phyloP scores from a whole-genome alignment of 108 stramenopile genomes.

The Stephanodiscus minutulus region DNA sequence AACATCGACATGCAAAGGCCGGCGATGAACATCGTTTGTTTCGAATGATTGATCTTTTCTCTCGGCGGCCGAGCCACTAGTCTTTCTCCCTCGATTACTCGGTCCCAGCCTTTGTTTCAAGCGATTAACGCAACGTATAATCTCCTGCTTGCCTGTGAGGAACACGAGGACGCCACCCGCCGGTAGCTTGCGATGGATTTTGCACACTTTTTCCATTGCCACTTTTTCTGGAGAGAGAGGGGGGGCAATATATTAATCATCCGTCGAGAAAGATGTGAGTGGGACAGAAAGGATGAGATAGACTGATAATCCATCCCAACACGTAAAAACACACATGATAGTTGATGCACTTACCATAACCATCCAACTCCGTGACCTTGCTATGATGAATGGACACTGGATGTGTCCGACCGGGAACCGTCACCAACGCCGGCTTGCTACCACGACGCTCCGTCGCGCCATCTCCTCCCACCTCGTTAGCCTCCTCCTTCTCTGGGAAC shows the following conservation, averaged over 20 bases:
- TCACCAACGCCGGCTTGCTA: slow-evolving; percentile 75
- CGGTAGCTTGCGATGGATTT: slow-evolving; percentile 91
- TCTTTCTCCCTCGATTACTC: slow-evolving; percentile 17
- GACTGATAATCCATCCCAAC: not conserved
- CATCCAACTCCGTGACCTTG: slow-evolving; percentile 91
- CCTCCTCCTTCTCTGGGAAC: slow-evolving; percentile 56
- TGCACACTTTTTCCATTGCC: slow-evolving; percentile 80
- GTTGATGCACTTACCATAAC: slow-evolving; percentile 73
- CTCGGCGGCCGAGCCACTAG: not conserved
- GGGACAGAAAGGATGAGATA: not conserved
- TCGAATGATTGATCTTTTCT: slow-evolving; percentile 5
- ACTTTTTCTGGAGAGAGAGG: slow-evolving; percentile 58
- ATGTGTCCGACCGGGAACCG: slow-evolving; percentile 89
- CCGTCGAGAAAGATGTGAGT: no score
- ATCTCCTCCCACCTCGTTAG: slow-evolving; percentile 1
- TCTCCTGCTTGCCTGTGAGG: slow-evolving; percentile 95
- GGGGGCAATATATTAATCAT: no score
- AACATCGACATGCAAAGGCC: slow-evolving; percentile 34
- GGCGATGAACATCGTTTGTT: slow-evolving; percentile 7
- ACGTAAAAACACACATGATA: no score
- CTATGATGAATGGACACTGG: slow-evolving; percentile 97
- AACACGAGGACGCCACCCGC: slow-evolving; percentile 95
- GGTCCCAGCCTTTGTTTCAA: slow-evolving; percentile 50
- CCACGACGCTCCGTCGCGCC: not conserved
- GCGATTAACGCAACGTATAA: slow-evolving; percentile 81